Conservation (phyloP, 371 early-diverging fungal genomes). For the Mucor irregularis region DNA sequence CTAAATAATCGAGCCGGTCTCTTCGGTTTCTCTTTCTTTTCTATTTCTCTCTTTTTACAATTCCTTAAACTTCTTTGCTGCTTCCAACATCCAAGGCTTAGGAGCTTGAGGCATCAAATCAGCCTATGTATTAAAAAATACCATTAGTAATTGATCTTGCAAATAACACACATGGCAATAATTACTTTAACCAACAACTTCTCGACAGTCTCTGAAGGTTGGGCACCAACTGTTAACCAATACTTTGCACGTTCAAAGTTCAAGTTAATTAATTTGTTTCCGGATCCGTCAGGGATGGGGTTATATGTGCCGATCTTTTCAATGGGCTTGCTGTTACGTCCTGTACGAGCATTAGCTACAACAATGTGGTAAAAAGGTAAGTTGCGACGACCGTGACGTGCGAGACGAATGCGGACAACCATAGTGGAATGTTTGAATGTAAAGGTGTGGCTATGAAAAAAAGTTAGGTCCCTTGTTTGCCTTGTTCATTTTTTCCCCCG, state of each 20-base stretch:
- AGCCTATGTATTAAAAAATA: conserved; percentile 41
- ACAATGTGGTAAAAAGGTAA: conserved; percentile 95
- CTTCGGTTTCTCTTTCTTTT: neutral
- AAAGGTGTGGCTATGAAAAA: neutral
- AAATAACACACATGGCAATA: neutral
- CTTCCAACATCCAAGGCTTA: conserved; percentile 59
- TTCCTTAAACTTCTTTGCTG: conserved; percentile 34
- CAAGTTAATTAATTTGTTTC: conserved; percentile 82
- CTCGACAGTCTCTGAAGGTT: conserved; percentile 86
- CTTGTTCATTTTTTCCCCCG: conserved; percentile 7
- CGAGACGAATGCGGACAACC: conserved; percentile 80
- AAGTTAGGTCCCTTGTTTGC: conserved; percentile 22
- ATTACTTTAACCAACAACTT: conserved; percentile 88
- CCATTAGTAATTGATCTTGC: neutral
- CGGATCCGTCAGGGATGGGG: conserved; percentile 77
- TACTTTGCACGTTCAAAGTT: conserved; percentile 92
- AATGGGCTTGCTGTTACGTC: conserved; percentile 86
- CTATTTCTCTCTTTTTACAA: neutral
- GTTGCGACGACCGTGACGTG: conserved; percentile 86
- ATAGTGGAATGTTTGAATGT: conserved; percentile 14
- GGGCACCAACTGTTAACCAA: conserved; percentile 96
- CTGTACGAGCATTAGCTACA: conserved; percentile 79
- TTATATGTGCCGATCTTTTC: conserved; percentile 93
- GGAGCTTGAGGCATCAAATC: conserved; percentile 60
- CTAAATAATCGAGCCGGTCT: neutral